Base-by-base conservation (phyloP, 164 flowering plant species). In the Kalanchoe fedtschenkoi region DNA sequence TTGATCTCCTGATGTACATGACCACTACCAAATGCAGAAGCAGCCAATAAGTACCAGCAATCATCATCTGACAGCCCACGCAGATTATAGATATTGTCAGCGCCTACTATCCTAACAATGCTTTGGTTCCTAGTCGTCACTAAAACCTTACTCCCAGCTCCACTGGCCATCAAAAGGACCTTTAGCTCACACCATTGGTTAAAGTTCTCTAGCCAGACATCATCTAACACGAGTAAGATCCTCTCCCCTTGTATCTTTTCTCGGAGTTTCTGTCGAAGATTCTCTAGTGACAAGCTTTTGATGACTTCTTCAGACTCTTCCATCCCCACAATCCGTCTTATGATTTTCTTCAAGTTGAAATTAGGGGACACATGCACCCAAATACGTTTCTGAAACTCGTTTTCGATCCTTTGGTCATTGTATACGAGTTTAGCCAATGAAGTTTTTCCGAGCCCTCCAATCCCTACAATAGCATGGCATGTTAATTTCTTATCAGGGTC, bases 391-490 rank as follows among this genome's bases (percentile, higher is more conserved):
- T 29, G 17, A 62, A 44, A 62, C 30, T 34, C 5, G n/a, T 28
- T 17, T 5, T 9, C 39, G 17, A 62, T 32, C 26, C 57, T 46
- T 17, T 33, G 21, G 17, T 62, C 57, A 9, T 62, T 46, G 28
- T 43, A 43, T 21, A 62, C 38, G 4, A 62, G 34, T 51, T 62
- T 62, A 10, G 65, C 65, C 26, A 62, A 38, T 6, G 65, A 29
- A 22, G 65, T 62, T 34, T 46, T 62, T 22, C 65, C 65, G 2
- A 44, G 41, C 17, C 65, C 57, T n/a, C 57, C 65, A 10, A 62
- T 44, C 11, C 73, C 76, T n/a, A 67, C 66, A 4, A 74, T 68
- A 16, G 74, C 57, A 57, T 66, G 62, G 34, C 66, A 66, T 14
- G 60, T 62, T 28, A 72, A 32, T 59, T 55, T n/a, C 11, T 54